phyloP scores from a whole-genome alignment of 2,329 filamentous ascomycete species.

The Trichoderma brevicompactum region DNA sequence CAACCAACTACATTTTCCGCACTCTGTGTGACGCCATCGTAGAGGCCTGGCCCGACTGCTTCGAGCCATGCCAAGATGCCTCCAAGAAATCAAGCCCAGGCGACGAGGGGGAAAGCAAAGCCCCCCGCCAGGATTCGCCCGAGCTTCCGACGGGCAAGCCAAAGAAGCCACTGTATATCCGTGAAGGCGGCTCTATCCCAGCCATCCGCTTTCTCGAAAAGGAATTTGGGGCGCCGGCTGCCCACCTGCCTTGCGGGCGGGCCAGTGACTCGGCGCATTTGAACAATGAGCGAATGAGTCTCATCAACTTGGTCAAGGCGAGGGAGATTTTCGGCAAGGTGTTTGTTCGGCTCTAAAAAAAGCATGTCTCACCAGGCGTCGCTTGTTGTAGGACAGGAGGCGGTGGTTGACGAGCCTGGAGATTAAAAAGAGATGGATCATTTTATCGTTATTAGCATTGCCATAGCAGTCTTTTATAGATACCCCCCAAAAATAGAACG shows the following conservation, averaged over 20 bases:
- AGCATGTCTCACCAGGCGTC: too few relatives aligned
- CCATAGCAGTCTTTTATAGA: slow-evolving; percentile 17
- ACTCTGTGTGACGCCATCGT: slow-evolving; percentile 85
- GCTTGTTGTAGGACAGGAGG: neutral
- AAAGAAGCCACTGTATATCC: slow-evolving; percentile 82
- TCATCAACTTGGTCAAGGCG: slow-evolving; percentile 88
- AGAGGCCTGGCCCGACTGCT: slow-evolving; percentile 75
- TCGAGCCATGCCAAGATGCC: slow-evolving; percentile 34
- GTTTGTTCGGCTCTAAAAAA: slow-evolving; percentile 68
- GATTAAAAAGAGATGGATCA: neutral
- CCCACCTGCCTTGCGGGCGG: slow-evolving; percentile 91
- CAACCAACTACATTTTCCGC: slow-evolving; percentile 85
- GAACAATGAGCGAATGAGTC: slow-evolving; percentile 88
- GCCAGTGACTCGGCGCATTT: slow-evolving; percentile 93
- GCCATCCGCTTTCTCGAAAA: slow-evolving; percentile 94
- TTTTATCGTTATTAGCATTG: neutral
- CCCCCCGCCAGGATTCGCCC: slow-evolving; percentile 13
- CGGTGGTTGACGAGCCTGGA: neutral
- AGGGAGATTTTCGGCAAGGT: slow-evolving; percentile 89
- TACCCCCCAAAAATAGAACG: slow-evolving; percentile 11
- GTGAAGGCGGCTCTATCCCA: slow-evolving; percentile 93
- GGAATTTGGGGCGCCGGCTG: slow-evolving; percentile 87
- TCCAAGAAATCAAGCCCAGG: neutral
- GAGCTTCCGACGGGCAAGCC: slow-evolving; percentile 39
- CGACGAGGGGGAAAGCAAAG: slow-evolving; percentile 28